Evolutionary conservation across 2,329 filamentous ascomycete species (phyloP), one percentile per base, ranked within the genome.

Genomic region (Scedosporium dehoogii): DNA sequence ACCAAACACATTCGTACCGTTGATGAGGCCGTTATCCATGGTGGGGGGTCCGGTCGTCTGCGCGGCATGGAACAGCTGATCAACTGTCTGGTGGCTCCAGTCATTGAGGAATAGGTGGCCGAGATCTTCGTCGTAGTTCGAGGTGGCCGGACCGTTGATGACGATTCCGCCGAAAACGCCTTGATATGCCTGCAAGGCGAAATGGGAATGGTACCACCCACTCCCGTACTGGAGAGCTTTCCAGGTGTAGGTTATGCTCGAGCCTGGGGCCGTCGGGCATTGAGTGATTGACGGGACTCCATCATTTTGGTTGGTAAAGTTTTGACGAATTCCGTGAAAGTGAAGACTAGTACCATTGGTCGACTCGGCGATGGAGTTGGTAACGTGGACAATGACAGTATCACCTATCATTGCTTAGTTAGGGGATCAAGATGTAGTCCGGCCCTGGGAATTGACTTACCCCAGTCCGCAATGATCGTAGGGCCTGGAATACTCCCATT

Each of bases 181-280:
- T 62, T 86, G 77, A 71, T 74, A 79, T 0, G 73, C 71, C 63
- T 79, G 76, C 0, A 77, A 68, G 3, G 74, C 75, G 66, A 82
- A 82, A 69, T 88, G 85, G 1, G 80, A 83, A 69, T 88, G 85
- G 61, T 86, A 87, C 81, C 82, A 86, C 2, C 75, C 76, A 0
- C 79, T 74, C 9, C 85, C 81, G 70, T 84, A 81, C 66, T 81
- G 75, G 0, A 78, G 81, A 3, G 80, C 82, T 53, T 76, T 76
- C 73, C 81, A 88, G 2, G 71, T 79, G 72, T 89, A 89, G 1
- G 80, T 85, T 55, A 78, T 76, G 1, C 75, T 75, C 5, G 79
- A 67, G 0, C 81, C 81, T 0, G 82, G 80, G 0, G 82, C 74
- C 23, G 79, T 73, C 0, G 80, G 79, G 62, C 81, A 83, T 65